A percentile compares a stretch with the other conserved stretches of the same genome.
Evolutionary conservation across 129 eudicot species (phyloP).

Genomic region (Escallonia rubra): DNA sequence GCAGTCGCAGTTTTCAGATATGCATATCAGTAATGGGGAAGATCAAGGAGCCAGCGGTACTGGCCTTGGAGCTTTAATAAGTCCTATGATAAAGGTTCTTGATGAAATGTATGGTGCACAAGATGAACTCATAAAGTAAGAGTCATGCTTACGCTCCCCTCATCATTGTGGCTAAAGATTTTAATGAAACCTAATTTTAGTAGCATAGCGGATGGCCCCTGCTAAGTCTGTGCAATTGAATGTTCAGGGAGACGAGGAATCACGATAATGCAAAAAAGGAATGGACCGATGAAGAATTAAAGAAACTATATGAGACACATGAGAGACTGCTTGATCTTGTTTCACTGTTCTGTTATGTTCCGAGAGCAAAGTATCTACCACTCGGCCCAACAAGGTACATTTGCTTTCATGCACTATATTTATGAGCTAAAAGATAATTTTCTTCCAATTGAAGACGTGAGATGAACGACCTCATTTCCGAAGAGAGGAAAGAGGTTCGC

Average conservation of each 20-base stretch:
- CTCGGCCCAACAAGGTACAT: constrained; percentile 93
- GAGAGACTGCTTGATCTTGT: constrained; percentile 96
- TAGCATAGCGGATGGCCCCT: neutral
- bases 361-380: constrained; percentile 94
- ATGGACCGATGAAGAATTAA: constrained; percentile 96
- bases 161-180: neutral
- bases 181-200: neutral
- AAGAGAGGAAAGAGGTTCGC: neutral
- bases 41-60: constrained; percentile 99
- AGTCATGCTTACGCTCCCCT: neutral
- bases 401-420: neutral
- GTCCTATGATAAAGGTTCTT: constrained; percentile 94
- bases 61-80: constrained; percentile 91
- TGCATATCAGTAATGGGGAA: constrained; percentile 97
- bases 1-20: constrained; percentile 92
- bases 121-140: constrained; percentile 91
- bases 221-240: constrained; percentile 6
- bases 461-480: neutral
- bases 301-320: constrained; percentile 95
- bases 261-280: constrained; percentile 95
- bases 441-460: neutral
- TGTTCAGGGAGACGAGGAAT: constrained; percentile 82
- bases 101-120: constrained; percentile 96
- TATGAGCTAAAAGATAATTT: neutral
- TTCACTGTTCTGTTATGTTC: constrained; percentile 88